Percentiles rank a stretch among this genome's conserved stretches.
Conservation (phyloP, 2,329 filamentous ascomycete genomes). For the Thelonectria rubi region DNA sequence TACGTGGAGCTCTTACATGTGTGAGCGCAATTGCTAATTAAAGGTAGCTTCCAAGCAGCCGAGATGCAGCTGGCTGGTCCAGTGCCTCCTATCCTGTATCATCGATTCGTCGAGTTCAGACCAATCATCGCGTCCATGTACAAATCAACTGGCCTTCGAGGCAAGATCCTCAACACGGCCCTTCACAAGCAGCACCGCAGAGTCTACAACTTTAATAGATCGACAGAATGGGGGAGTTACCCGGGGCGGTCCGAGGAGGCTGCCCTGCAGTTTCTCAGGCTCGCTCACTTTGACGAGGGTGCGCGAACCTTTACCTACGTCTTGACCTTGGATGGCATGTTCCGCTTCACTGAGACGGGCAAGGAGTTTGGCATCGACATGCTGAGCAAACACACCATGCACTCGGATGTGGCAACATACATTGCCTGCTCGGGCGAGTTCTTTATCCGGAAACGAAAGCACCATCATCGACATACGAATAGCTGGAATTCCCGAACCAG, state of each 20-base stretch:
- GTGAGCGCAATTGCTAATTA: slow-evolving; percentile 23
- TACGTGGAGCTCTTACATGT: slow-evolving; percentile 50
- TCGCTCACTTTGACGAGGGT: slow-evolving; percentile 87
- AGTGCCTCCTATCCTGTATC: slow-evolving; percentile 81
- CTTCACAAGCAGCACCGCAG: slow-evolving; percentile 90
- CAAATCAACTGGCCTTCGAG: slow-evolving; percentile 77
- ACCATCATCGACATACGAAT: slow-evolving; percentile 57
- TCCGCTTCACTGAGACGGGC: slow-evolving; percentile 94
- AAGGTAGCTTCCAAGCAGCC: slow-evolving; percentile 83
- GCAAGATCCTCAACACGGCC: slow-evolving; percentile 82
- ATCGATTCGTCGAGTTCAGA: slow-evolving; percentile 92
- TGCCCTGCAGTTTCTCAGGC: slow-evolving; percentile 81
- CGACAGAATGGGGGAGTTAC: slow-evolving; percentile 77
- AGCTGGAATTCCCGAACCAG: slow-evolving; percentile 59
- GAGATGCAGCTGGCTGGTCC: slow-evolving; percentile 89
- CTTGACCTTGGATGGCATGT: slow-evolving; percentile 83
- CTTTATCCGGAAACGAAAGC: slow-evolving; percentile 75
- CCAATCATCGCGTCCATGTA: slow-evolving; percentile 93
- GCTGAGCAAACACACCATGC: slow-evolving; percentile 95
- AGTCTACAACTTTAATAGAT: slow-evolving; percentile 86
- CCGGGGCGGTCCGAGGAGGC: slow-evolving; percentile 73
- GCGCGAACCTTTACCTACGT: slow-evolving; percentile 92
- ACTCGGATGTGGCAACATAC: slow-evolving; percentile 90
- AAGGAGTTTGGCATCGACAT: slow-evolving; percentile 96
- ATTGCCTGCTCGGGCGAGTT: slow-evolving; percentile 95